phyloP scores from a whole-genome alignment of 106 monocot genomes.

The Vanilla planifolia region DNA sequence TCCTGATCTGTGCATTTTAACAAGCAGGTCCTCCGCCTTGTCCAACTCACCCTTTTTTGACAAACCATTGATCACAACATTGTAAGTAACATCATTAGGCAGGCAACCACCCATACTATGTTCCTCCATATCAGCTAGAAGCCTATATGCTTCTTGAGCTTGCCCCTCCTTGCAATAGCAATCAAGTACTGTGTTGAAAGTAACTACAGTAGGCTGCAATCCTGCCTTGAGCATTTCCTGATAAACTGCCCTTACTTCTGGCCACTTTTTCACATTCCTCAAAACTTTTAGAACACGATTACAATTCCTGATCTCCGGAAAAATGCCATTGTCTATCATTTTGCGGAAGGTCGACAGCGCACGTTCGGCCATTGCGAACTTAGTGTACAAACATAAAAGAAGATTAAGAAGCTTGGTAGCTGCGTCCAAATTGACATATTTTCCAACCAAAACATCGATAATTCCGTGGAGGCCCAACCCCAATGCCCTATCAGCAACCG shows the following conservation, averaged over 20 bases:
- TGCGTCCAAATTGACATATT: constrained; percentile 3
- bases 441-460: constrained; percentile 23
- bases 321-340: constrained; percentile 37
- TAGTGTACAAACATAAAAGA: constrained; percentile 47
- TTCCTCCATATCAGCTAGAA: constrained; percentile 53
- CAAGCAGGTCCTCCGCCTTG: constrained; percentile 50
- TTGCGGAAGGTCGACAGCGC: constrained; percentile 45
- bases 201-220: constrained; percentile 45
- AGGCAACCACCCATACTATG: constrained; percentile 20
- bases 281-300: constrained; percentile 52
- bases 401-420: constrained; percentile 42
- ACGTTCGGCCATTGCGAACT: constrained; percentile 38
- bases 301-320: constrained; percentile 67
- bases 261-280: constrained; percentile 29
- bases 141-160: constrained; percentile 33
- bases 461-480: constrained; percentile 25
- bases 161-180: constrained; percentile 67
- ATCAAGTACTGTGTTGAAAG: constrained; percentile 83
- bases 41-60: constrained; percentile 64
- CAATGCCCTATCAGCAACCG: constrained; percentile 21
- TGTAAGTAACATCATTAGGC: constrained; percentile 72
- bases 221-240: constrained; percentile 39
- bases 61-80: constrained; percentile 63
- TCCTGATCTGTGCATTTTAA: constrained; percentile 38
- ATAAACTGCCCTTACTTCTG: constrained; percentile 35